Base-by-base conservation (phyloP, 179 eudicot genomes). In the Dionaea muscipula region DNA sequence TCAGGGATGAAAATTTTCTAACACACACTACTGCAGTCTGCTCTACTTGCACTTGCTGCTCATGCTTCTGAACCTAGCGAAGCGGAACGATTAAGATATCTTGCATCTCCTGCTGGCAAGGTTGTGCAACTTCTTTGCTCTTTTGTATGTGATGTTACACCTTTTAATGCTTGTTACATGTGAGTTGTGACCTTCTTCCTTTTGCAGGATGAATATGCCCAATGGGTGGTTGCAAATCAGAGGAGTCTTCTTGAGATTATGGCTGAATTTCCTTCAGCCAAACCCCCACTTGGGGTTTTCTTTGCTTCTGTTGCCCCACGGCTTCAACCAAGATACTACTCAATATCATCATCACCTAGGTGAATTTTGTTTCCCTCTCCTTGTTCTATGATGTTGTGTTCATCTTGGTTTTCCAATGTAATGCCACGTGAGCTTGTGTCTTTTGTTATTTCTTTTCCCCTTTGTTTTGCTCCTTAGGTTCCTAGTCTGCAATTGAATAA, bases 271-370 rank as follows among this genome's bases (percentile, higher is more conserved):
- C 89, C 94, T 40, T 93, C 99, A 39, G 89, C 91, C 55, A 93
- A 78, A 58, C 99, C 99, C 55, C 79, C 99, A 15, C 82, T 93
- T 47, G 99, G 99, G 20, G 99, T 93, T 63, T 93, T 93, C 86
- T 91, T 91, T 72, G 99, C 99, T 36, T 77, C 86, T 11, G 72
- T 91, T 57, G 79, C 96, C n/a, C 95, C 99, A 7, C 94, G 93
- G 31, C 69, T 93, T 68, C 86, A 77, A 82, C 96, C 99, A 26
- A 74, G 99, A 82, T 93, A 73, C 73, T 93, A 93, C 70, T 93
- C 99, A 15, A 93, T 93, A 61, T 91, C 96, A 33, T 93, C 99
- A 56, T 93, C 99, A 47, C 86, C 98, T 39, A 68, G 72, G 96
- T 91, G 63, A 56, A 60, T 52, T 16, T 4, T 47, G 4, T 19